These are phyloP conservation scores for Sordariomycetes sp. DNA, from an alignment of 2,329 filamentous ascomycete genomes.

Conservation along the genomic window DNA sequence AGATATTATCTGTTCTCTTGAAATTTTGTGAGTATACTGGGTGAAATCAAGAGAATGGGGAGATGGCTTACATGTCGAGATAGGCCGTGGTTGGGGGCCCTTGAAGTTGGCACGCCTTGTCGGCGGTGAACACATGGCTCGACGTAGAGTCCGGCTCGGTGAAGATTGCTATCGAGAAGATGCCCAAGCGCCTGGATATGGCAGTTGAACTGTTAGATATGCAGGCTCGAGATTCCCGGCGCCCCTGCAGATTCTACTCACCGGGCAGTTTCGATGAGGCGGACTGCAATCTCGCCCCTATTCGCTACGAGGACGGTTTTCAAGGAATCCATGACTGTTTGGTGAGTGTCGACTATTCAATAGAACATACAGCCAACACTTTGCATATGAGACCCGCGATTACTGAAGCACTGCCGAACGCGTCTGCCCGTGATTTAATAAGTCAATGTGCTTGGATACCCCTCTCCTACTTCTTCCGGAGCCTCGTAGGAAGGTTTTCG, in stretches of 20 bases:
- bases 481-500: too few relatives aligned
- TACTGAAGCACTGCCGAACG: too few relatives aligned
- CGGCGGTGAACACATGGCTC: slow-evolving; percentile 40
- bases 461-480: too few relatives aligned
- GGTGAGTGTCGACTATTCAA: background rate
- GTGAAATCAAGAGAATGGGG: slow-evolving; percentile 16
- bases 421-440: too few relatives aligned
- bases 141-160: slow-evolving; percentile 43
- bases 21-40: slow-evolving; percentile 1
- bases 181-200: slow-evolving; percentile 28
- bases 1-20: slow-evolving; percentile 14
- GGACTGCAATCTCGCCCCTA: slow-evolving; percentile 45
- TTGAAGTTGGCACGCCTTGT: slow-evolving; percentile 36
- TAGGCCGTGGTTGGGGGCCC: slow-evolving; percentile 7
- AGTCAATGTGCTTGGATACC: too few relatives aligned
- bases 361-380: too few relatives aligned
- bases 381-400: too few relatives aligned
- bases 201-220: background rate
- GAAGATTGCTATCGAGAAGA: slow-evolving; percentile 46
- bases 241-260: background rate
- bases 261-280: slow-evolving; percentile 27
- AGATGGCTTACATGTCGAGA: slow-evolving; percentile 16
- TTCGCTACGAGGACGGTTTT: slow-evolving; percentile 37
- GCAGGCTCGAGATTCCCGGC: background rate
- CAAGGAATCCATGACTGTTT: background rate